Conservation (phyloP, 805 yeast species). For the Teunomyces tritomae region DNA sequence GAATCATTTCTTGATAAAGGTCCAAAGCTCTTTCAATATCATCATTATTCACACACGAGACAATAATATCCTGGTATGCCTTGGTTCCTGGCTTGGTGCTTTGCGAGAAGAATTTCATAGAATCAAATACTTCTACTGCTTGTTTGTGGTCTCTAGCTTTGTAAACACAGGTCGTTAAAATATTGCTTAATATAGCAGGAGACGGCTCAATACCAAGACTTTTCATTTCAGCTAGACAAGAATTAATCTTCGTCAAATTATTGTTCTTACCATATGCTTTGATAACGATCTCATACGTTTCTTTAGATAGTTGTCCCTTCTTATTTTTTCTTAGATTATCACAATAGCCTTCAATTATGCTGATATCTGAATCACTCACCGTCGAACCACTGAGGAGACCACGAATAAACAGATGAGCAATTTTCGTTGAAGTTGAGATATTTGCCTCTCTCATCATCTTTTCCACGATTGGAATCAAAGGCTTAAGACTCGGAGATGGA, state of each 20-base stretch:
- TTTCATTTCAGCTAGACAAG: conserved; percentile 37
- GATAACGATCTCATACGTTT: conserved; percentile 44
- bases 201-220: conserved; percentile 39
- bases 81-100: conserved; percentile 63
- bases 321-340: conserved; percentile 19
- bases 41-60: conserved; percentile 58
- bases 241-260: conserved; percentile 38
- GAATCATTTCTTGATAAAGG: conserved; percentile 66
- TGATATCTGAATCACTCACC: conserved; percentile 19
- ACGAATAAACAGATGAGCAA: conserved; percentile 37
- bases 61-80: conserved; percentile 71
- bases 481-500: conserved; percentile 36
- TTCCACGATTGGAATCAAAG: conserved; percentile 35
- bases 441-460: conserved; percentile 34
- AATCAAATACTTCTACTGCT: conserved; percentile 73
- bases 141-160: conserved; percentile 49
- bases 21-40: conserved; percentile 75
- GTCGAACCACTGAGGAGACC: conserved; percentile 26
- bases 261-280: conserved; percentile 44
- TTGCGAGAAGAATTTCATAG: conserved; percentile 76
- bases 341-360: conserved; percentile 31
- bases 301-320: conserved; percentile 29
- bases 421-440: conserved; percentile 25
- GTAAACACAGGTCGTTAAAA: conserved; percentile 59
- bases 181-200: conserved; percentile 49